phyloP scores from a whole-genome alignment of 2,329 filamentous ascomycete species.

The Diaporthe capsici region DNA sequence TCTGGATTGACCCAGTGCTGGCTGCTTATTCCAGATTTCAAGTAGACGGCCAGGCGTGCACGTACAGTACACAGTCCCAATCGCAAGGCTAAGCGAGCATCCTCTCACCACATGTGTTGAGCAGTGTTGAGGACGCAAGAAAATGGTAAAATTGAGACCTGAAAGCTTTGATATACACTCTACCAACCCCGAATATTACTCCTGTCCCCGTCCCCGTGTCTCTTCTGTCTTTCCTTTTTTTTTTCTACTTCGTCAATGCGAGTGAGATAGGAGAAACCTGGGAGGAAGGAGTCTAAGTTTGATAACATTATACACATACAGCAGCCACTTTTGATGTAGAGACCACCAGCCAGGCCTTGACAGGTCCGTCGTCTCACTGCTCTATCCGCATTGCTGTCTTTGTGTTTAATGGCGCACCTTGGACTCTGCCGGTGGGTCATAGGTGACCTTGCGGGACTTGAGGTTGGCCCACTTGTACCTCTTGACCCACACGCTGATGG shows the following conservation, averaged over 20 bases:
- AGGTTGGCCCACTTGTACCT: conserved; percentile 98
- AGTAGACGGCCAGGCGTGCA: conserved; percentile 3
- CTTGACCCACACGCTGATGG: conserved; percentile 97
- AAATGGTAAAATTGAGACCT: conserved; percentile 43
- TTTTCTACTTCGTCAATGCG: conserved; percentile 41
- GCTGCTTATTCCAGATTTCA: not conserved
- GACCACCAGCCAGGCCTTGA: conserved; percentile 27
- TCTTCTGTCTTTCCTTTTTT: conserved; percentile 22
- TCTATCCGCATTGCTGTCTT: conserved; percentile 35
- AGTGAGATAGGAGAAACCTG: conserved; percentile 39
- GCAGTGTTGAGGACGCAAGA: conserved; percentile 35
- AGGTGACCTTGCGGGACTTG: conserved; percentile 95
- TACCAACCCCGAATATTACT: conserved; percentile 53
- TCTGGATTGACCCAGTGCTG: not conserved
- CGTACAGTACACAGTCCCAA: not conserved
- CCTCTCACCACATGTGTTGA: conserved; percentile 11
- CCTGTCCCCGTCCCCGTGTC: conserved; percentile 39
- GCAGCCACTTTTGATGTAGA: conserved; percentile 23
- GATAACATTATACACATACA: conserved; percentile 51
- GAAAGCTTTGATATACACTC: conserved; percentile 58
- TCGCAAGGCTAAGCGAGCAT: conserved; percentile 9
- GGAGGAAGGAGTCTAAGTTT: conserved; percentile 43
- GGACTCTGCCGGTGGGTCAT: conserved; percentile 79
- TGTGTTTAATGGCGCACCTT: conserved; percentile 61
- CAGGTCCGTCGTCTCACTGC: conserved; percentile 27